Evolutionary conservation across 352 stramenopile genomes (phyloP), one percentile per base, ranked within the genome.

Genomic region (Pythium rishiriense): DNA sequence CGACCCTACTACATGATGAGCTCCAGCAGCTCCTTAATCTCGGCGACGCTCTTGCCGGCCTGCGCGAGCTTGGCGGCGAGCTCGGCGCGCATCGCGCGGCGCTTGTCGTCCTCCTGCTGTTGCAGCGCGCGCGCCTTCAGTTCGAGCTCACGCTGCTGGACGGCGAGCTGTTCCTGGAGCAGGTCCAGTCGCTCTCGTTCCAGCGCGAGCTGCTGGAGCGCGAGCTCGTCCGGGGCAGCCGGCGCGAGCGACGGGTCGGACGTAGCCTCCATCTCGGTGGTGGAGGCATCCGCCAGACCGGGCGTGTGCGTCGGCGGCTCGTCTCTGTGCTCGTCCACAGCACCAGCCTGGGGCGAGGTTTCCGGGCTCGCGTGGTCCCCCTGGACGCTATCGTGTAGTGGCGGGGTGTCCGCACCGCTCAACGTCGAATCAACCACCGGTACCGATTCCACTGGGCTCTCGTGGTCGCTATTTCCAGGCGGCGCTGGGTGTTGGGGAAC

Each of bases 101-200:
- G 70, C n/a, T 52, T 57, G 31, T 60, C 64, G 26, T 80, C 64
- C 19, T 76, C 67, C 52, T 83, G 70, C 35, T 68, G 64, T 17
- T 68, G 55, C 26, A 87, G 46, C 39, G 82, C 73, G 1, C 35
- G 70, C 58, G 79, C 70, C 41, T 77, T 79, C 19, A 84, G 51
- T 25, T 73, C 72, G 22, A 88, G 64, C 54, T 85, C 73, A 26
- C 73, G 74, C 57, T 77, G 72, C n/a, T 72, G 57, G 7, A 73
- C 17, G 0, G 24, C 25, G 33, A 76, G 41, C 41, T 76, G 60
- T 12, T 70, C 46, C 26, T 70, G 65, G n/a, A 68, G 57, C 4
- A 85, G 63, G 15, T 64, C 67, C 29, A 88, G 64, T 24, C 70
- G 69, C 31, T 83, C 68, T 22, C 66, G 73, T 46, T 85, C 79